These are phyloP conservation scores for Tripterygium wilfordii DNA, from an alignment of 177 flowering plant species.

Conservation along the genomic window DNA sequence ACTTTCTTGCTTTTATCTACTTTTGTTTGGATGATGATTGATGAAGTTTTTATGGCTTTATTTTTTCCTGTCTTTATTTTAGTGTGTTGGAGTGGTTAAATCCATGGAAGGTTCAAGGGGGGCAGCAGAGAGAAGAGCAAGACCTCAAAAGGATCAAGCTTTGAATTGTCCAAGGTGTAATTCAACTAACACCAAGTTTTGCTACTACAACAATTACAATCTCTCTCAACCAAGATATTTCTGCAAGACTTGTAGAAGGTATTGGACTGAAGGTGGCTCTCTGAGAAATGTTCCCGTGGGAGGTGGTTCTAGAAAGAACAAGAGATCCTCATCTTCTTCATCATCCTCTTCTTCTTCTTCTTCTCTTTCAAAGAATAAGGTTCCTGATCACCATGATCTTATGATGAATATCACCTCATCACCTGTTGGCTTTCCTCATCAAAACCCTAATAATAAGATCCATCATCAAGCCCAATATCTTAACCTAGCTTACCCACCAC, in stretches of 20 bases:
- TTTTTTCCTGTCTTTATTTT: no score
- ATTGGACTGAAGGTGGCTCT: slow-evolving; percentile 50
- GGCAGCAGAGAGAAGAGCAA: slow-evolving; percentile 18
- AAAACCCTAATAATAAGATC: slow-evolving; percentile 32
- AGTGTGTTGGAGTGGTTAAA: slow-evolving; percentile 24
- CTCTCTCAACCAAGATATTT: slow-evolving; percentile 44
- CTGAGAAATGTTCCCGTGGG: slow-evolving; percentile 46
- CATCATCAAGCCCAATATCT: slow-evolving; percentile 39
- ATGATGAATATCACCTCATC: no score
- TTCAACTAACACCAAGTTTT: slow-evolving; percentile 41
- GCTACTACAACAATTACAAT: slow-evolving; percentile 46
- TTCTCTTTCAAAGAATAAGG: slow-evolving; percentile 10
- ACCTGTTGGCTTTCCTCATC: no score
- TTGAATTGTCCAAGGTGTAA: slow-evolving; percentile 46
- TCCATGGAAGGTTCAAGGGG: no score
- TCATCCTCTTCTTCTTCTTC: no score
- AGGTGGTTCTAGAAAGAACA: slow-evolving; percentile 47
- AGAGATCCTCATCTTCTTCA: slow-evolving; percentile 29
- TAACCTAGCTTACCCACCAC: slow-evolving; percentile 32
- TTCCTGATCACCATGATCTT: background rate
- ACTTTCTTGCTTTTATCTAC: no score
- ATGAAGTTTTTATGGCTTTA: no score
- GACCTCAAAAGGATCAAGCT: slow-evolving; percentile 30
- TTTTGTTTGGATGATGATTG: no score
- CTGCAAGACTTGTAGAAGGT: slow-evolving; percentile 48